Conservation (phyloP, 2,329 filamentous ascomycete genomes). For the Ascochyta pisi region DNA sequence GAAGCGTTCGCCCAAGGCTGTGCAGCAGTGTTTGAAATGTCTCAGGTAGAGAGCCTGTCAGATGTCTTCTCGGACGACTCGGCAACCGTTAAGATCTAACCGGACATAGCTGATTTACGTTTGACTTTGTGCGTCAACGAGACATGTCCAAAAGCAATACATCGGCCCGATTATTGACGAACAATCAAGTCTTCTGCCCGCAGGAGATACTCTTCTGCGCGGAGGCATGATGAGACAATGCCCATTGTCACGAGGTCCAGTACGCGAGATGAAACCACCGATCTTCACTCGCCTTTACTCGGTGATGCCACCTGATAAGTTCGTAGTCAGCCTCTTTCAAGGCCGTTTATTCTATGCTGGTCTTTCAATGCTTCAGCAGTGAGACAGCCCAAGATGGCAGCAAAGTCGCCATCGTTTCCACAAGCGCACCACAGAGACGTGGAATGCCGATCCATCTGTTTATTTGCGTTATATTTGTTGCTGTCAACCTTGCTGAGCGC, state of each 20-base stretch:
- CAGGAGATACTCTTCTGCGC: not conserved
- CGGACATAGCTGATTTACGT: constrained; percentile 2
- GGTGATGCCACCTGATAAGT: not conserved
- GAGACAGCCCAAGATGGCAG: not conserved
- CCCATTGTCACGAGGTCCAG: not conserved
- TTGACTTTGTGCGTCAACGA: constrained; percentile 1
- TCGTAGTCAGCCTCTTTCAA: not conserved
- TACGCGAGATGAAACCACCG: not conserved
- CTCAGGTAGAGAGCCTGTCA: constrained; percentile 6
- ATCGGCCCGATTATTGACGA: constrained; percentile 15
- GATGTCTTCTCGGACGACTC: constrained; percentile 4
- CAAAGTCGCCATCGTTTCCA: not conserved
- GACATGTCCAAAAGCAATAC: constrained; percentile 12
- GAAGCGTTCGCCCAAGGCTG: constrained; percentile 7
- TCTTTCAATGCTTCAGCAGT: not conserved
- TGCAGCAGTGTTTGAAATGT: constrained; percentile 8
- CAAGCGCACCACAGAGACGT: not conserved
- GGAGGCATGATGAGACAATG: not conserved
- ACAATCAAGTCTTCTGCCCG: constrained; percentile 2
- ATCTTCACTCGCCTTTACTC: not conserved
- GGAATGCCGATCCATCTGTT: not conserved
- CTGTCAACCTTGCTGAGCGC: not conserved
- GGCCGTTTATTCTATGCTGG: not conserved
- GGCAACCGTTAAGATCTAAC: constrained; percentile 7
- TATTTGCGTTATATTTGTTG: constrained; percentile 2